Conservation (phyloP, 2,329 filamentous ascomycete genomes). For the Fusarium subtropicale region DNA sequence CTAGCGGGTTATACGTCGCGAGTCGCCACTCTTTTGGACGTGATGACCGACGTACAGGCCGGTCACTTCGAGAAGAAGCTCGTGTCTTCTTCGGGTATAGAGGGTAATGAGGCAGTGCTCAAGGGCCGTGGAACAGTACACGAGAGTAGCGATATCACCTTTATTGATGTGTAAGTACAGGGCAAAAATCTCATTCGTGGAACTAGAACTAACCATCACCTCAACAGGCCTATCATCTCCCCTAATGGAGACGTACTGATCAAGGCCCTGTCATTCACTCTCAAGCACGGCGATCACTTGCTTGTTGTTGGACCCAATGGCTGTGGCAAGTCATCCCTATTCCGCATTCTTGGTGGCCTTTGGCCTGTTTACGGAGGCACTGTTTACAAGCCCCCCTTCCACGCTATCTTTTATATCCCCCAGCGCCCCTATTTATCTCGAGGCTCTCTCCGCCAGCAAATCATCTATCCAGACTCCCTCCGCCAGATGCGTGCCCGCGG, state of each 20-base stretch:
- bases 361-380: slow-evolving; percentile 98
- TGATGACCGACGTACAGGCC: slow-evolving; percentile 91
- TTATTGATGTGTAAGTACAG: slow-evolving; percentile 76
- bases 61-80: slow-evolving; percentile 97
- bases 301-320: slow-evolving; percentile 97
- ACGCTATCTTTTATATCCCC: slow-evolving; percentile 97
- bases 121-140: slow-evolving; percentile 83
- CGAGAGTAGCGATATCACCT: slow-evolving; percentile 86
- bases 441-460: slow-evolving; percentile 93
- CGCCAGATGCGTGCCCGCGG: slow-evolving; percentile 88
- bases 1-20: slow-evolving; percentile 94
- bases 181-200: neutral
- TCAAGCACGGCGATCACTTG: slow-evolving; percentile 87
- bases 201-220: slow-evolving; percentile 29
- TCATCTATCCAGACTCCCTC: slow-evolving; percentile 93
- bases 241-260: slow-evolving; percentile 96
- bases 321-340: slow-evolving; percentile 95
- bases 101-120: slow-evolving; percentile 85
- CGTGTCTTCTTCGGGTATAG: slow-evolving; percentile 86
- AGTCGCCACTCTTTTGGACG: slow-evolving; percentile 87
- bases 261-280: slow-evolving; percentile 84
- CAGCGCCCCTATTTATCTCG: slow-evolving; percentile 94
- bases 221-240: slow-evolving; percentile 82
- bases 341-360: slow-evolving; percentile 93
- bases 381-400: slow-evolving; percentile 89